Evolutionary conservation across 495 filamentous ascomycete species (phyloP).

Genomic region (Daldinia childiae): DNA sequence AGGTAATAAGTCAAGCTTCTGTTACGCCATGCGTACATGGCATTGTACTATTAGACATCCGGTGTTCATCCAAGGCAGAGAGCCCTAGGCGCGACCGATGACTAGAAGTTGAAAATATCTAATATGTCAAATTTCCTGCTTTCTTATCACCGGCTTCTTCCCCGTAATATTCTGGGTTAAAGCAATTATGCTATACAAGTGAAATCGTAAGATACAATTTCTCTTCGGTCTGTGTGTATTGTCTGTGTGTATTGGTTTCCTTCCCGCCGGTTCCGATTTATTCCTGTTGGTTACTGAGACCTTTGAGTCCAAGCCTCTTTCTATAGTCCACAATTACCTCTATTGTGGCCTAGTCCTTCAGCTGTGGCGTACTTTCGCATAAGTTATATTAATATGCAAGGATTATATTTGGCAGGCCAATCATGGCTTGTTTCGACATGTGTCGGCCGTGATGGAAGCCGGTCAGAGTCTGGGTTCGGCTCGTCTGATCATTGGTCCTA

Average conservation of each 20-base stretch:
- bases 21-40: constrained; percentile 28
- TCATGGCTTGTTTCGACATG: constrained; percentile 35
- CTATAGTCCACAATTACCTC: constrained; percentile 23
- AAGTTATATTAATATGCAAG: constrained; percentile 37
- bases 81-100: constrained; percentile 8
- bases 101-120: constrained; percentile 3
- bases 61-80: constrained; percentile 12
- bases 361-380: constrained; percentile 54
- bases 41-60: constrained; percentile 26
- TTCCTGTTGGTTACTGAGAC: constrained; percentile 31
- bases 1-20: constrained; percentile 28
- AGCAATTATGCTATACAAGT: constrained; percentile 16
- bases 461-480: constrained; percentile 35
- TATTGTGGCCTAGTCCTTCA: constrained; percentile 49
- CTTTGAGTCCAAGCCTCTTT: constrained; percentile 38
- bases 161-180: constrained; percentile 13
- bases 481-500: constrained; percentile 37
- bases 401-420: constrained; percentile 43
- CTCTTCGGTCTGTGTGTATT: constrained; percentile 11
- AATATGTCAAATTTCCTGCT: not conserved
- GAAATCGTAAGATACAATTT: constrained; percentile 12
- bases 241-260: constrained; percentile 6
- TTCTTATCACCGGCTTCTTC: constrained; percentile 25
- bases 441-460: constrained; percentile 30
- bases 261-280: constrained; percentile 24